Conservation (phyloP, 139 green algal genomes). For the Ulvella scutata region DNA sequence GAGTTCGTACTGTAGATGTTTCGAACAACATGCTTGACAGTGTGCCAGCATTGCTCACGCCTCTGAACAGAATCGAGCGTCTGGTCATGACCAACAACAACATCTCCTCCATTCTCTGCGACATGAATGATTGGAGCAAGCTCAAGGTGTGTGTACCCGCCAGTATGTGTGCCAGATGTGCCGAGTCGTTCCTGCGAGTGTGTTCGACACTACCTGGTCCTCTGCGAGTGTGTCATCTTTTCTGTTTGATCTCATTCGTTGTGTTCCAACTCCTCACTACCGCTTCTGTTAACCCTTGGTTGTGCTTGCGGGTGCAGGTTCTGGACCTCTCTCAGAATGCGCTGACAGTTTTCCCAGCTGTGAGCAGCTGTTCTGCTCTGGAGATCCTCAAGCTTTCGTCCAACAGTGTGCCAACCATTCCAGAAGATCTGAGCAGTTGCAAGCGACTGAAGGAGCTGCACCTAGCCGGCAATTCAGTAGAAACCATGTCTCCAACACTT, state of each 20-base stretch:
- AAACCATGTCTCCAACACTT: background rate
- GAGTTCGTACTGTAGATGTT: background rate
- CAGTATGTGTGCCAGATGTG: too few species aligned
- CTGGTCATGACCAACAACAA: background rate
- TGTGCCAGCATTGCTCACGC: background rate
- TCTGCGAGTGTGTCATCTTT: too few species aligned
- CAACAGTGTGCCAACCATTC: background rate
- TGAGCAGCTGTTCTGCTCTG: background rate
- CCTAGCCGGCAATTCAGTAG: background rate
- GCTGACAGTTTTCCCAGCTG: background rate
- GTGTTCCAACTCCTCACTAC: too few species aligned
- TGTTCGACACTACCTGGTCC: background rate
- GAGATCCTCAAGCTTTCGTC: background rate
- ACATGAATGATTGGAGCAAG: background rate
- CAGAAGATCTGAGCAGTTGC: background rate
- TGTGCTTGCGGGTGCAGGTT: background rate
- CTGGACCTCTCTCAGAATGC: background rate
- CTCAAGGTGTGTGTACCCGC: too few species aligned
- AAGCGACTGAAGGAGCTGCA: background rate
- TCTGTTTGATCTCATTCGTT: too few species aligned
- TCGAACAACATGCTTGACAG: background rate
- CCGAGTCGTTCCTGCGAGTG: background rate
- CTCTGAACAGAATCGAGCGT: background rate
- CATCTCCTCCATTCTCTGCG: background rate
- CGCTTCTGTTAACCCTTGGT: too few species aligned